Evolutionary conservation across 306 rosid genomes (phyloP).

Genomic region (Cajanus cajan): DNA sequence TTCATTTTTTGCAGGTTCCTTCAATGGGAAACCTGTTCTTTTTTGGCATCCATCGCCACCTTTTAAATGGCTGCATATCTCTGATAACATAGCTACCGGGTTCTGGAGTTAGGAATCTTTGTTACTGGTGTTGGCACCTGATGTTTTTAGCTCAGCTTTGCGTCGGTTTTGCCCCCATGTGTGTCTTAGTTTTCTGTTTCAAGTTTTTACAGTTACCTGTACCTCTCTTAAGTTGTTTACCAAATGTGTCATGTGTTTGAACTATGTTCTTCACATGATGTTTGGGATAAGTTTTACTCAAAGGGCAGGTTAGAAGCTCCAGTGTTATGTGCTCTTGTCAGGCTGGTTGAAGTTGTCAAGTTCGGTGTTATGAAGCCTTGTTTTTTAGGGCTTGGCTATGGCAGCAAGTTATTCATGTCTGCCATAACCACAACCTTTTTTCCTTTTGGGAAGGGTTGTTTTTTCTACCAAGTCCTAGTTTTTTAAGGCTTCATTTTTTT

Average conservation of each 20-base stretch:
- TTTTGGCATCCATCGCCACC: slow-evolving; percentile 52
- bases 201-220: slow-evolving; percentile 28
- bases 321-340: slow-evolving; percentile 19
- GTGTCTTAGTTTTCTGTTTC: slow-evolving; percentile 36
- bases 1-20: slow-evolving; percentile 67
- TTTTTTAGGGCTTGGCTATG: slow-evolving; percentile 69
- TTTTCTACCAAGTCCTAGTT: slow-evolving; percentile 65
- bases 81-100: slow-evolving; percentile 53
- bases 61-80: slow-evolving; percentile 56
- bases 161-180: slow-evolving; percentile 43
- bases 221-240: slow-evolving; percentile 39
- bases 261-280: slow-evolving; percentile 43
- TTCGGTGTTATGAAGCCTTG: slow-evolving; percentile 60
- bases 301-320: slow-evolving; percentile 44
- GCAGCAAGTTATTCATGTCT: slow-evolving; percentile 67
- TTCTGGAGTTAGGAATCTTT: slow-evolving; percentile 51
- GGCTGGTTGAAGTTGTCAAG: slow-evolving; percentile 49
- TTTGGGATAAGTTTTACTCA: slow-evolving; percentile 55
- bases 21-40: slow-evolving; percentile 57
- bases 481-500: slow-evolving; percentile 61
- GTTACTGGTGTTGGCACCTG: slow-evolving; percentile 48
- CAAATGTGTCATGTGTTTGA: slow-evolving; percentile 43
- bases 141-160: slow-evolving; percentile 47
- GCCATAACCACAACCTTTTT: slow-evolving; percentile 61
- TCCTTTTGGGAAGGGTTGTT: slow-evolving; percentile 44